Conservation (phyloP, 768 basidiomycete genomes). For the Mycena leptocephala region DNA sequence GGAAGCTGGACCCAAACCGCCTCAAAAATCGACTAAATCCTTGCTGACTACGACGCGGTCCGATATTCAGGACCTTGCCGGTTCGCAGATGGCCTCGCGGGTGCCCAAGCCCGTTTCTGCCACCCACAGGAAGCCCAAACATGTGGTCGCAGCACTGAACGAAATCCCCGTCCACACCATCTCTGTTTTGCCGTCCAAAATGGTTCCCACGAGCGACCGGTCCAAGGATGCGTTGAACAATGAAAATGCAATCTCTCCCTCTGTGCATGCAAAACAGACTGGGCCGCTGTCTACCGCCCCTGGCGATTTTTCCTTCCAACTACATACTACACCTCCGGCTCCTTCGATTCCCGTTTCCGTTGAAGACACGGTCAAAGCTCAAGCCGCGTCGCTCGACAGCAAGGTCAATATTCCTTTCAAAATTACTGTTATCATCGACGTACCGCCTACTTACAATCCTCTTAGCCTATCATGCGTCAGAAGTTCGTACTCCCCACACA, state of each 20-base stretch:
- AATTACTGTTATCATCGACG: too few species aligned
- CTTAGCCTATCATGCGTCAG: too few species aligned
- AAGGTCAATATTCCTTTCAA: too few species aligned
- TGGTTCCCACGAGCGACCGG: neutral
- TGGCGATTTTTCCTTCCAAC: neutral
- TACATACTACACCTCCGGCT: neutral
- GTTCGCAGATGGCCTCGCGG: neutral
- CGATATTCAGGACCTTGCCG: neutral
- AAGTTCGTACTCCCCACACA: too few species aligned
- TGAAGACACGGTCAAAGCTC: too few species aligned
- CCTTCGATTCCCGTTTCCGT: neutral
- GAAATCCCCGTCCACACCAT: neutral
- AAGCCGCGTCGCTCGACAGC: too few species aligned
- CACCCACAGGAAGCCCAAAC: neutral
- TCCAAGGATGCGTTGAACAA: neutral
- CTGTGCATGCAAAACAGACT: neutral
- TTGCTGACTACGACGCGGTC: constrained; percentile 16
- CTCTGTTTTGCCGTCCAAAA: neutral
- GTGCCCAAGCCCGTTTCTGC: neutral
- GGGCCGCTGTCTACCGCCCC: neutral
- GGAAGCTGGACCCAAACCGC: neutral
- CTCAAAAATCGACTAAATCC: constrained; percentile 20
- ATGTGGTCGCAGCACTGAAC: neutral
- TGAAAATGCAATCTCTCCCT: neutral
- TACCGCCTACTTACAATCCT: too few species aligned